Evolutionary conservation across 352 stramenopile species (phyloP), one percentile per base, ranked within the genome.

Genomic region (Elongisporangium undulatum): DNA sequence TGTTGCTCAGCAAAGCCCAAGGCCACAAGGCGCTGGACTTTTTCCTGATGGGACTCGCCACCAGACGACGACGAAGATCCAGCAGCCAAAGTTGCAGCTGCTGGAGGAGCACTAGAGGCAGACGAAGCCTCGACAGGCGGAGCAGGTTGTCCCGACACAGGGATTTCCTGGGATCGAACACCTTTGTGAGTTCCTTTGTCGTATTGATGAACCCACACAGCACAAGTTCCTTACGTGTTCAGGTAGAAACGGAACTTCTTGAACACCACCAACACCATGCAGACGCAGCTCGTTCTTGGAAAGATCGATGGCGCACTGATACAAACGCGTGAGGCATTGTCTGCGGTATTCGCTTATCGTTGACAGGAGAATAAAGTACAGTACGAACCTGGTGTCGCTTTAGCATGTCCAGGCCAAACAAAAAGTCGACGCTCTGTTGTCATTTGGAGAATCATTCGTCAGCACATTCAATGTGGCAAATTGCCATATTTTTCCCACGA

Each of bases 351-450:
- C n/a, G n/a, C n/a, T n/a, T n/a, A n/a, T n/a, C n/a, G n/a, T n/a
- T n/a, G n/a, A n/a, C n/a, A n/a, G n/a, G n/a, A n/a, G n/a, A n/a
- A n/a, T n/a, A n/a, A n/a, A n/a, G n/a, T n/a, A n/a, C n/a, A n/a
- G 13, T 58, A 23, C 59, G 48, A 61, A 92, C 85, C 76, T 94
- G 89, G 85, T 99, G 95, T 17, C 97, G 88, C 73, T 98, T 98
- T 17, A 99, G 82, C 96, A 99, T 99, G 69, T 99, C 97, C 49
- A 99, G 79, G 10, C 97, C 97, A 59, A 99, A 98, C 9, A 99
- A 72, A 64, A 99, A 98, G 64, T 99, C 96, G 49, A 99, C 97
- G 65, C 97, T 85, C 82, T 97, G 66, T 15, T 53, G 16, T 19
- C 21, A 55, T 54, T 49, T 51, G 3, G 16, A 29, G 53, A 17